Conservation (phyloP, 1,139 yeast species). For the Yamadazyma dendronema region DNA sequence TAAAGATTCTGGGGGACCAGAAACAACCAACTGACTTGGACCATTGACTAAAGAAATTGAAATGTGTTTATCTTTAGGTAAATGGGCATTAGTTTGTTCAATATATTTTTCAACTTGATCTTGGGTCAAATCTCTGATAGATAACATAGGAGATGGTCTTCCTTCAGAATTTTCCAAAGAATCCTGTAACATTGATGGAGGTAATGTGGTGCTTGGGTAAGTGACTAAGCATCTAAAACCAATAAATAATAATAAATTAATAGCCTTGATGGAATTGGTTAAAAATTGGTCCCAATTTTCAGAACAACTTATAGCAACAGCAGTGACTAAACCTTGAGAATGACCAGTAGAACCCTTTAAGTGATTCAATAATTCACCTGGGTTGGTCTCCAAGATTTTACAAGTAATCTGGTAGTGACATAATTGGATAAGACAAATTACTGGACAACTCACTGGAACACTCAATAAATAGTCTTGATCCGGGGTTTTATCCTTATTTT, state of each 20-base stretch:
- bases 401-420: slow-evolving; percentile 91
- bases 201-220: slow-evolving; percentile 90
- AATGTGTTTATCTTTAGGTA: slow-evolving; percentile 88
- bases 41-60: slow-evolving; percentile 91
- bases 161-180: slow-evolving; percentile 95
- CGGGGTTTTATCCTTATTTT: slow-evolving; percentile 82
- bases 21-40: slow-evolving; percentile 89
- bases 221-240: slow-evolving; percentile 89
- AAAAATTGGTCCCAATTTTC: slow-evolving; percentile 83
- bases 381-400: slow-evolving; percentile 79
- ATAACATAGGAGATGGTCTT: slow-evolving; percentile 94
- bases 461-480: slow-evolving; percentile 83
- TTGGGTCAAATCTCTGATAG: slow-evolving; percentile 81
- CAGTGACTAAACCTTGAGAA: slow-evolving; percentile 95
- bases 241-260: slow-evolving; percentile 83
- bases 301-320: slow-evolving; percentile 85
- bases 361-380: slow-evolving; percentile 77
- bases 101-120: slow-evolving; percentile 78
- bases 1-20: slow-evolving; percentile 98
- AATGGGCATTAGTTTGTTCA: slow-evolving; percentile 85
- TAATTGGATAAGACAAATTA: slow-evolving; percentile 91
- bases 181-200: slow-evolving; percentile 92
- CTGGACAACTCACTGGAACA: slow-evolving; percentile 93
- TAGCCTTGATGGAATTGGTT: slow-evolving; percentile 70
- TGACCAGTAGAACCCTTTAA: slow-evolving; percentile 94